Percentiles rank a stretch among this genome's conserved stretches.
phyloP scores from a whole-genome alignment of 73 alveolate species.

The Paramecium biaurelia region DNA sequence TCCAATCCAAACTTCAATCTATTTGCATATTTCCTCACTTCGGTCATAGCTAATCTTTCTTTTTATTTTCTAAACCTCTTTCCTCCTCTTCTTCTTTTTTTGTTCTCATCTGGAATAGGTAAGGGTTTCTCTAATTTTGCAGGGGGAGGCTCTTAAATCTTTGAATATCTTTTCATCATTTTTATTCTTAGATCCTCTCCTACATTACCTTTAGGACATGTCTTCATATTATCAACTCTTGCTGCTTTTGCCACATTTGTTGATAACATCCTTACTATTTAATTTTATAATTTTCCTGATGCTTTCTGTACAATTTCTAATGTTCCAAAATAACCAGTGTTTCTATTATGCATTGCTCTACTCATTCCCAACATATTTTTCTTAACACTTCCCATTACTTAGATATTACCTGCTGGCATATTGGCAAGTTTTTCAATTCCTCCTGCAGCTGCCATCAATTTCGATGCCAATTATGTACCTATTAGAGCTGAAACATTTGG shows the following conservation, averaged over 20 bases:
- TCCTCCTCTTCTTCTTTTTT: conserved; percentile 95
- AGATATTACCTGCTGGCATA: conserved; percentile 94
- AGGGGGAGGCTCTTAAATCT: conserved; percentile 81
- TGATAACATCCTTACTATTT: conserved; percentile 92
- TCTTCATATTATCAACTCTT: conserved; percentile 86
- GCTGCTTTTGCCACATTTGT: conserved; percentile 96
- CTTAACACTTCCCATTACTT: conserved; percentile 89
- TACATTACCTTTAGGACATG: conserved; percentile 76
- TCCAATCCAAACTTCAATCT: conserved; percentile 90
- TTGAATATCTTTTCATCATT: conserved; percentile 81
- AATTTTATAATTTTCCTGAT: conserved; percentile 74
- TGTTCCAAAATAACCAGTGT: conserved; percentile 87
- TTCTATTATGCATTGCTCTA: conserved; percentile 77
- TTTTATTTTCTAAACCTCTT: conserved; percentile 82
- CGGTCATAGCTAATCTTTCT: conserved; percentile 84
- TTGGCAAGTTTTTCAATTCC: conserved; percentile 86
- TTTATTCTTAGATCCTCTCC: conserved; percentile 82
- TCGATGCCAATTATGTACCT: conserved; percentile 91
- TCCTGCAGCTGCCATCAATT: conserved; percentile 94
- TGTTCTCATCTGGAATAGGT: conserved; percentile 94
- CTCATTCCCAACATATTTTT: conserved; percentile 84
- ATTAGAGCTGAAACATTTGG: conserved; percentile 90
- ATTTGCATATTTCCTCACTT: conserved; percentile 81
- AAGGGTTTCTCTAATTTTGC: conserved; percentile 85
- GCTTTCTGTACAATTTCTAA: conserved; percentile 82